These are phyloP conservation scores for Phytopythium oedochilum DNA, from an alignment of 352 stramenopile species.

Conservation along the genomic window DNA sequence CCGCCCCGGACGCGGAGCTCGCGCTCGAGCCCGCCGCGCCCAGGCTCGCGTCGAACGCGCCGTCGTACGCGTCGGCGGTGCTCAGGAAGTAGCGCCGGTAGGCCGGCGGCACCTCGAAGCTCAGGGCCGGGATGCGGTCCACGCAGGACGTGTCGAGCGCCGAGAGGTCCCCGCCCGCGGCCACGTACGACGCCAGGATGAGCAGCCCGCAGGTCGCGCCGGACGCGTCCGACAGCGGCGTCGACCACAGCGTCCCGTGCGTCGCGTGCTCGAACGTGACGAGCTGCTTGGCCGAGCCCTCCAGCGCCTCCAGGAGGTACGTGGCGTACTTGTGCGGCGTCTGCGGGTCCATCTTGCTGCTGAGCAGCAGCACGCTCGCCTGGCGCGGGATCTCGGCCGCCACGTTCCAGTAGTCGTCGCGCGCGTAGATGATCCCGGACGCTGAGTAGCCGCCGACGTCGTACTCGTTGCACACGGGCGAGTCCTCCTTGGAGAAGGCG, in stretches of 20 bases:
- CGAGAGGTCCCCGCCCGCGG: too few species aligned
- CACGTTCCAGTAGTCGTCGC: conserved; percentile 48
- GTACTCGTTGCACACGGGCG: conserved; percentile 15
- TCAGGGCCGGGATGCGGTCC: too few species aligned
- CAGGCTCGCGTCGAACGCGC: too few species aligned
- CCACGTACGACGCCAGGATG: too few species aligned
- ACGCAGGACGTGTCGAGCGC: too few species aligned
- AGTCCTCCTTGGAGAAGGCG: conserved; percentile 42
- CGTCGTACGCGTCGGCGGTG: conserved; percentile 44
- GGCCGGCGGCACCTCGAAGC: too few species aligned
- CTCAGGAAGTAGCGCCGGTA: too few species aligned
- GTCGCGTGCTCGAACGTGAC: conserved; percentile 40
- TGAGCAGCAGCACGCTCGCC: conserved; percentile 45
- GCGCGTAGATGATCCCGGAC: conserved; percentile 27
- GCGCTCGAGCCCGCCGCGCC: conserved; percentile 14
- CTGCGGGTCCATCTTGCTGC: conserved; percentile 39
- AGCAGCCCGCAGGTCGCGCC: conserved; percentile 35
- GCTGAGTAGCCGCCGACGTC: conserved; percentile 12
- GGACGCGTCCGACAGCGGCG: conserved; percentile 12
- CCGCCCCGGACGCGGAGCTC: not conserved
- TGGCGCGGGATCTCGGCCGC: conserved; percentile 26
- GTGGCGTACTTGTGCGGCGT: conserved; percentile 47
- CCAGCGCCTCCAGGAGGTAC: conserved; percentile 21
- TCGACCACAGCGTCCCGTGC: conserved; percentile 32
- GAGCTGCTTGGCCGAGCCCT: conserved; percentile 30